Base-by-base conservation (phyloP, 345 rosid species). In the Mallotus nudiflorus region DNA sequence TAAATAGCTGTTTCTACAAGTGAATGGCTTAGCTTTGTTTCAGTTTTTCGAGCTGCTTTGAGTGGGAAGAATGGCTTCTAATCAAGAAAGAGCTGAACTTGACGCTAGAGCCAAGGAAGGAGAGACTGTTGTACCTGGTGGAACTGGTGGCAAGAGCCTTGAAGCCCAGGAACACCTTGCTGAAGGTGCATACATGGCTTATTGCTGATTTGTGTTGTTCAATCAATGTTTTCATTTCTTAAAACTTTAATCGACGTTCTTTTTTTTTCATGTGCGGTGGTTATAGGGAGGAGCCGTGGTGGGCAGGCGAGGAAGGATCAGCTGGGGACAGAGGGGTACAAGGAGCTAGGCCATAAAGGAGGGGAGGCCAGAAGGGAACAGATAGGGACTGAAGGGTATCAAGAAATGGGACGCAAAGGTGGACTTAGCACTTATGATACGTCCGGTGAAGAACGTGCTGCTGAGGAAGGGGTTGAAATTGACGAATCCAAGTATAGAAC, bases 101-200 rank as follows among this genome's bases (percentile, higher is more conserved):
- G 96, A 93, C 75, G 86, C 80, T 62, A 85, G 78, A 50, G 97
- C 96, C 0, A 78, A 78, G 85, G 79, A 70, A 60, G 97, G 98
- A 9, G 91, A 93, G 80, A 86, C 89, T 0, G 96, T 93, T 1
- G 80, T 91, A n/a, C 97, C 89, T 1, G 92, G 96, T 1, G 97
- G 96, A 20, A 90, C 97, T 5, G 95, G 97, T 0, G 96, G 98
- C 62, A 93, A 85, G 71, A 93, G 92, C 84, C 91, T 89, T 0
- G 93, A 87, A 79, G 97, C 98, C 67, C 97, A 86, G 69, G 92
- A 86, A 40, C 86, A 93, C 80, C 90, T 93, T 9, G 93, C 98
- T 33, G 89, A 92, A 83, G 93, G 92, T 86, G 20, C 20, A n/a
- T n/a, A n/a, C n/a, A n/a, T n/a, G n/a, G 19, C 16, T 48, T 1